A percentile compares a stretch with the other conserved stretches of the same genome.
These are phyloP conservation scores for Dittrichia graveolens DNA, from an alignment of 129 eudicot species.

Conservation along the genomic window DNA sequence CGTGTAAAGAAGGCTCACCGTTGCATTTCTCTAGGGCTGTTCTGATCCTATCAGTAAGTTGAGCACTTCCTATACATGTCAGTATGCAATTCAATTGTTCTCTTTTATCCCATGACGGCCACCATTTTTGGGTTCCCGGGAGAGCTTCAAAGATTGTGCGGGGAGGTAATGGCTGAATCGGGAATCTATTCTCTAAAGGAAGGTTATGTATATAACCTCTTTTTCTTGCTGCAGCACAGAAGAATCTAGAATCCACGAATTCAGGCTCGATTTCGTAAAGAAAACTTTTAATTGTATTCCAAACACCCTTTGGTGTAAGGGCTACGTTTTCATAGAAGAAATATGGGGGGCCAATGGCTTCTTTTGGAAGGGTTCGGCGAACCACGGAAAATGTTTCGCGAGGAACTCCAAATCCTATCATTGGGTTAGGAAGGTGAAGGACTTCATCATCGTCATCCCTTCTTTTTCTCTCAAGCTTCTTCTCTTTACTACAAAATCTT, in stretches of 20 bases:
- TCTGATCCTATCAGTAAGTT: slow-evolving; percentile 31
- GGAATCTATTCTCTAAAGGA: slow-evolving; percentile 45
- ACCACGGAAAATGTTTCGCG: background rate
- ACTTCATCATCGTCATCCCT: background rate
- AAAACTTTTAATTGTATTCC: slow-evolving; percentile 29
- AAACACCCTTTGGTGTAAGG: slow-evolving; percentile 36
- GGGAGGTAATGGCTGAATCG: slow-evolving; percentile 42
- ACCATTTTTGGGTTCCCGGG: slow-evolving; percentile 36
- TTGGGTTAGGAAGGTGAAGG: slow-evolving; percentile 38
- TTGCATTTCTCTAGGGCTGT: slow-evolving; percentile 1
- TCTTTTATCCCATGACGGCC: slow-evolving; percentile 55
- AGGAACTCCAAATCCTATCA: slow-evolving; percentile 55
- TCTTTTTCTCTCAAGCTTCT: slow-evolving; percentile 14
- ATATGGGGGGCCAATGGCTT: slow-evolving; percentile 39
- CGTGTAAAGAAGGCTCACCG: slow-evolving; percentile 18
- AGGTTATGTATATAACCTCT: slow-evolving; percentile 54
- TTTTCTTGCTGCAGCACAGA: slow-evolving; percentile 47
- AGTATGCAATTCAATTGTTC: slow-evolving; percentile 39
- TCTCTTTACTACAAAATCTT: background rate
- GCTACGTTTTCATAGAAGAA: slow-evolving; percentile 52
- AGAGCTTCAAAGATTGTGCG: slow-evolving; percentile 36
- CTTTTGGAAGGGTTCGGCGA: slow-evolving; percentile 27
- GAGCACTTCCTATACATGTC: slow-evolving; percentile 42
- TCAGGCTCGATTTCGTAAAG: slow-evolving; percentile 46
- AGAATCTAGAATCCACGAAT: slow-evolving; percentile 46